Percentiles rank a stretch among this genome's conserved stretches.
Evolutionary conservation across 257 asterid genomes (phyloP).

Genomic region (Cynanchum wilfordii): DNA sequence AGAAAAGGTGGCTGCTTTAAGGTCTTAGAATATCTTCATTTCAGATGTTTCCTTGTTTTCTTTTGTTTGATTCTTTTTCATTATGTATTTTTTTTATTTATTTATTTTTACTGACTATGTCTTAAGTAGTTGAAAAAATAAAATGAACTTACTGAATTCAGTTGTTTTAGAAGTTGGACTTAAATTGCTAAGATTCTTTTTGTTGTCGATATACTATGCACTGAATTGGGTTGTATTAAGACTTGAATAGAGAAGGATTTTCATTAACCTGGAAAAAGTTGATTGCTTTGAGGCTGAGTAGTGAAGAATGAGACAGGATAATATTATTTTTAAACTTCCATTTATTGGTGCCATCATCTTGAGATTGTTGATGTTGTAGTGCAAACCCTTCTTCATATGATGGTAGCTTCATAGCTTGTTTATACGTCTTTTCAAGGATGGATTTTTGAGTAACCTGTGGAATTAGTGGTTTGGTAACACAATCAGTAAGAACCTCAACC

Average conservation of each 20-base stretch:
- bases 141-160: neutral
- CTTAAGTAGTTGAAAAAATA: neutral
- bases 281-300: neutral
- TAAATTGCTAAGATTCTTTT: neutral
- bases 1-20: constrained; percentile 2
- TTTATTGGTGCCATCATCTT: neutral
- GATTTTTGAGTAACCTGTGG: neutral
- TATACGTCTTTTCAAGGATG: neutral
- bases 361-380: neutral
- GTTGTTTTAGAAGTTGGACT: neutral
- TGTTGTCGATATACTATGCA: neutral
- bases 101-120: neutral
- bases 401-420: neutral
- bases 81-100: neutral
- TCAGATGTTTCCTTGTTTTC: neutral
- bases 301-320: neutral
- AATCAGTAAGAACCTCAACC: neutral
- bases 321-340: neutral
- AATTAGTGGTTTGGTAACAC: neutral
- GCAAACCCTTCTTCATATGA: neutral
- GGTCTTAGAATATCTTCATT: neutral
- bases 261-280: neutral
- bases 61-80: neutral
- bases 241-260: neutral
- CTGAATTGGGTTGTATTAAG: neutral